Conservation (phyloP, 139 green algal genomes). For the Volvox reticuliferus region DNA sequence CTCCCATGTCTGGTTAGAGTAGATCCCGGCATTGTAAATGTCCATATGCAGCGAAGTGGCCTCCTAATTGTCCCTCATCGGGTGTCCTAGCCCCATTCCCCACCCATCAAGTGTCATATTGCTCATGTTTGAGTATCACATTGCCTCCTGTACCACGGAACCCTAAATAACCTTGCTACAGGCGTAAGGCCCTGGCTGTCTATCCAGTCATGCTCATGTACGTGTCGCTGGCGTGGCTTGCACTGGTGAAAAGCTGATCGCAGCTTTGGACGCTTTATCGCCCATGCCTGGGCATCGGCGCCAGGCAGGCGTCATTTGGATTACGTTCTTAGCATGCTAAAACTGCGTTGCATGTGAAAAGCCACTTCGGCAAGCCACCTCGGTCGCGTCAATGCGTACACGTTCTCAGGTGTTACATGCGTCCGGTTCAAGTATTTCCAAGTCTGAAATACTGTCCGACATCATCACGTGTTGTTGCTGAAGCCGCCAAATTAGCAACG, state of each 20-base stretch:
- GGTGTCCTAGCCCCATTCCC: too few species aligned
- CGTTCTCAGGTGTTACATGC: background rate
- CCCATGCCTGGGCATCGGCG: too few species aligned
- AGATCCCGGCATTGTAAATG: too few species aligned
- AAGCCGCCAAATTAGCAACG: constrained; percentile 26
- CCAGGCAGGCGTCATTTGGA: background rate
- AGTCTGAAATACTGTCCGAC: background rate
- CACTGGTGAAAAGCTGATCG: constrained; percentile 77
- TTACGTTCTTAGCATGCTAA: background rate
- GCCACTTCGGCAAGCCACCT: too few species aligned
- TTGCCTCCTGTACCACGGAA: too few species aligned
- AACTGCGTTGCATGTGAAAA: too few species aligned
- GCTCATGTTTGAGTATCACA: too few species aligned
- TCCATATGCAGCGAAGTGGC: background rate
- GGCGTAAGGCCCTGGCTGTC: constrained; percentile 86
- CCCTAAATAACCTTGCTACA: constrained; percentile 14
- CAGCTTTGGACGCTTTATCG: background rate
- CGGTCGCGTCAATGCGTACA: too few species aligned
- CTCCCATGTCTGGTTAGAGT: too few species aligned
- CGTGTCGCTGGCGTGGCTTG: constrained; percentile 85
- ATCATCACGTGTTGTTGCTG: background rate
- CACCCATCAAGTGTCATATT: too few species aligned
- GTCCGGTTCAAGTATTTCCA: background rate
- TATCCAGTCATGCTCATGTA: constrained; percentile 97
- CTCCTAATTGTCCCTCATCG: background rate